Evolutionary conservation across 192 early-diverging fungal species (phyloP).

Genomic region (Gryganskiella cystojenkinii): DNA sequence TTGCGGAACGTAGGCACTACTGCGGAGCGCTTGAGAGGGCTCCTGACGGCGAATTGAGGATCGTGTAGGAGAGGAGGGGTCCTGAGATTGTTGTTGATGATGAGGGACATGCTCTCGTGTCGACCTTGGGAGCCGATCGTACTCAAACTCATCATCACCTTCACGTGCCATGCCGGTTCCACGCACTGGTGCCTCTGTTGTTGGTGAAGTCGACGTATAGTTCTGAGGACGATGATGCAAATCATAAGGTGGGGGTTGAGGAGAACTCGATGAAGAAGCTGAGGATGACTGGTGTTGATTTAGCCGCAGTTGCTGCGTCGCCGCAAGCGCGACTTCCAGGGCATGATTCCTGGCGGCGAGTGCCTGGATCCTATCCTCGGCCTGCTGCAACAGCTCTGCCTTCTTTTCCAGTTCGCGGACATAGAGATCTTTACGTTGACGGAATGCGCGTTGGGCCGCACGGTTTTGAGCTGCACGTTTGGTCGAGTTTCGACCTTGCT

Average conservation of each 20-base stretch:
- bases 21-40: too few relatives aligned
- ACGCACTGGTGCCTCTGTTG: not conserved
- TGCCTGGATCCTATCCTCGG: slow-evolving; percentile 55
- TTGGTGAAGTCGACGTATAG: not conserved
- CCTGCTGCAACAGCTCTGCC: slow-evolving; percentile 68
- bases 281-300: not conserved
- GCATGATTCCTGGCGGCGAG: slow-evolving; percentile 20
- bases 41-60: too few relatives aligned
- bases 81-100: too few relatives aligned
- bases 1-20: too few relatives aligned
- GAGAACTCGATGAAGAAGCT: too few relatives aligned
- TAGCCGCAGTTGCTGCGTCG: not conserved
- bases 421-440: slow-evolving; percentile 87
- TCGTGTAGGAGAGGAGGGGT: too few relatives aligned
- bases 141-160: not conserved
- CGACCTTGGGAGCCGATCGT: not conserved
- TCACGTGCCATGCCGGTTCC: not conserved
- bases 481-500: slow-evolving; percentile 52
- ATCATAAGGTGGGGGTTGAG: too few relatives aligned
- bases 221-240: too few relatives aligned
- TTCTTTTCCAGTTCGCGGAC: slow-evolving; percentile 81
- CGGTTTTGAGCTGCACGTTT: slow-evolving; percentile 92
- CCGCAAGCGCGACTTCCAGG: slow-evolving; percentile 6
- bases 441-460: slow-evolving; percentile 90
- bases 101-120: not conserved